These are phyloP conservation scores for Talaromyces rugulosus DNA, from an alignment of 2,329 filamentous ascomycete genomes.

Conservation along the genomic window DNA sequence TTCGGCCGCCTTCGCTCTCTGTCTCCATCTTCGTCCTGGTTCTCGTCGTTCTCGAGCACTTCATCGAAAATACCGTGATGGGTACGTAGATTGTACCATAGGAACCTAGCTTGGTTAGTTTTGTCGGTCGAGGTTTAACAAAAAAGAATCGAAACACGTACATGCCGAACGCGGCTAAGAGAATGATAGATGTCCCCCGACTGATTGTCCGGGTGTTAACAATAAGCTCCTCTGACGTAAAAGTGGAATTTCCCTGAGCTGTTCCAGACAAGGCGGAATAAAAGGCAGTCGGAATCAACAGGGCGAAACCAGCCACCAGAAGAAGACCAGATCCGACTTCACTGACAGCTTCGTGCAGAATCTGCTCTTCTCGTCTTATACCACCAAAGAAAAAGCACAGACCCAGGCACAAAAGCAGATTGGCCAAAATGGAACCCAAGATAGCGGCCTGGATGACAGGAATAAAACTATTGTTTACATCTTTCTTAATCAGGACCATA, in stretches of 20 bases:
- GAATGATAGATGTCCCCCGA: constrained; percentile 64
- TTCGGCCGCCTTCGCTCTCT: constrained; percentile 60
- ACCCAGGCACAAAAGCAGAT: constrained; percentile 74
- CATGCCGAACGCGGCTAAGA: constrained; percentile 64
- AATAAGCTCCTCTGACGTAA: constrained; percentile 37
- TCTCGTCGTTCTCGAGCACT: constrained; percentile 67
- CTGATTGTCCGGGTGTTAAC: constrained; percentile 61
- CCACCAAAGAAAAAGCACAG: constrained; percentile 77
- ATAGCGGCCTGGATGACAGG: constrained; percentile 58
- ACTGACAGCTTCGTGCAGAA: constrained; percentile 70
- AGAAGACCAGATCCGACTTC: constrained; percentile 75
- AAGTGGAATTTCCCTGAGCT: constrained; percentile 35
- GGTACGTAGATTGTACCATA: constrained; percentile 71
- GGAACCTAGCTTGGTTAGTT: constrained; percentile 33
- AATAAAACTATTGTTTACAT: constrained; percentile 44
- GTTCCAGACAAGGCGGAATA: constrained; percentile 41
- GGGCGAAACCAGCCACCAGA: constrained; percentile 65
- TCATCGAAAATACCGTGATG: constrained; percentile 74
- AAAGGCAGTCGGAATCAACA: constrained; percentile 44
- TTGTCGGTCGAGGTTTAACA: neutral
- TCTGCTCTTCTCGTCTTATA: constrained; percentile 60
- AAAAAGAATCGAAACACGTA: constrained; percentile 31
- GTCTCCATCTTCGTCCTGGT: constrained; percentile 60
- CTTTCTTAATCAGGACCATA: constrained; percentile 64
- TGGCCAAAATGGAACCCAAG: constrained; percentile 76